A percentile compares a stretch with the other conserved stretches of the same genome.
Evolutionary conservation across 2,329 filamentous ascomycete genomes (phyloP).

Genomic region (Penicillium palitans): DNA sequence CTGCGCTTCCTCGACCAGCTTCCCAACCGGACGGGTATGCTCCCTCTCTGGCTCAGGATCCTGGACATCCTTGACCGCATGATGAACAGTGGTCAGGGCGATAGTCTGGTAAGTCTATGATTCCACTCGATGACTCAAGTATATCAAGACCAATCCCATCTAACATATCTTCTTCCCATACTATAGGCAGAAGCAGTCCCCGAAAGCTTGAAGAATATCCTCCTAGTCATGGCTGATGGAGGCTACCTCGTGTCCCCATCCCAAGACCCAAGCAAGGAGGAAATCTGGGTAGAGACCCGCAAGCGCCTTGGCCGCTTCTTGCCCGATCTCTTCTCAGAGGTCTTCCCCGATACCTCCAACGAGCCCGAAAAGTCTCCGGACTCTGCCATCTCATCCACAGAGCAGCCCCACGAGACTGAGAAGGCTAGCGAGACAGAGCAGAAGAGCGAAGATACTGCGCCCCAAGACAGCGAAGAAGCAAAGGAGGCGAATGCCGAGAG

Average conservation of each 20-base stretch:
- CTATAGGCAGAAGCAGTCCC: slow-evolving; percentile 85
- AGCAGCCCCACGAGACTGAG: slow-evolving; percentile 17
- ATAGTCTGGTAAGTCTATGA: slow-evolving; percentile 68
- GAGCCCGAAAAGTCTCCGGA: slow-evolving; percentile 21
- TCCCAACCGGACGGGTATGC: slow-evolving; percentile 81
- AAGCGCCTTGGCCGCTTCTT: slow-evolving; percentile 61
- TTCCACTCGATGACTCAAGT: slow-evolving; percentile 5
- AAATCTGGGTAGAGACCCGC: slow-evolving; percentile 63
- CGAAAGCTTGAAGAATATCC: slow-evolving; percentile 92
- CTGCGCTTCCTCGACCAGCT: slow-evolving; percentile 86
- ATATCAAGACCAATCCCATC: not conserved
- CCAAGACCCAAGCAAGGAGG: slow-evolving; percentile 51
- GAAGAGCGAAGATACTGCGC: slow-evolving; percentile 11
- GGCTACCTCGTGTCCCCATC: slow-evolving; percentile 75
- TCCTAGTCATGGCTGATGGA: slow-evolving; percentile 90
- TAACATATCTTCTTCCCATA: slow-evolving; percentile 3
- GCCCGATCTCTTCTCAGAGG: slow-evolving; percentile 58
- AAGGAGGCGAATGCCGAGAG: slow-evolving; percentile 5
- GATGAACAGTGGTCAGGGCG: slow-evolving; percentile 92
- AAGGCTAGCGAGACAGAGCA: slow-evolving; percentile 17
- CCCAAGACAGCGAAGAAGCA: slow-evolving; percentile 1
- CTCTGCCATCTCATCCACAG: slow-evolving; percentile 23
- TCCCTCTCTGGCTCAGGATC: slow-evolving; percentile 89
- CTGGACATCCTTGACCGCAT: slow-evolving; percentile 92
- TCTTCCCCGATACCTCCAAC: slow-evolving; percentile 51